Conservation (phyloP, 2,329 filamentous ascomycete genomes). For the Paraphaeosphaeria minitans region DNA sequence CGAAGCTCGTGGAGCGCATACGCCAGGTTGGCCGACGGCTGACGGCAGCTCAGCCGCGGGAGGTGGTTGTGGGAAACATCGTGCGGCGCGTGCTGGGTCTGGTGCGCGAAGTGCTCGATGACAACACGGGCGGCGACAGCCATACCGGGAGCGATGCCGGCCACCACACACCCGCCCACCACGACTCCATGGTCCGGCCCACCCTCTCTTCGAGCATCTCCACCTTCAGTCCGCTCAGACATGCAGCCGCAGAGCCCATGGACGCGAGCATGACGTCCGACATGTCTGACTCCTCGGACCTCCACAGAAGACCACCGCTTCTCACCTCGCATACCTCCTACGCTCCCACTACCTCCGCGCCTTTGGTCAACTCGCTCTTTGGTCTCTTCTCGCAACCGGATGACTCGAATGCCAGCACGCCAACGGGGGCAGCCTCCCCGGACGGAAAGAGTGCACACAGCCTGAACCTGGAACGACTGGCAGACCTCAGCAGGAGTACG, state of each 20-base stretch:
- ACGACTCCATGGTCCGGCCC: slow-evolving; percentile 46
- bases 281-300: slow-evolving; percentile 43
- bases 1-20: slow-evolving; percentile 79
- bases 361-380: slow-evolving; percentile 75
- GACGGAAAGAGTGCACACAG: slow-evolving; percentile 48
- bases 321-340: slow-evolving; percentile 68
- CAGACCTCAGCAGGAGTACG: slow-evolving; percentile 47
- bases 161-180: slow-evolving; percentile 52
- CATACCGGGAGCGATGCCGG: slow-evolving; percentile 64
- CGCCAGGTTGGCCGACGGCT: slow-evolving; percentile 78
- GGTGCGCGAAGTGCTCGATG: slow-evolving; percentile 87
- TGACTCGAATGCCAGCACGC: slow-evolving; percentile 55
- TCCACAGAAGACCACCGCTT: slow-evolving; percentile 62
- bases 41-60: slow-evolving; percentile 81
- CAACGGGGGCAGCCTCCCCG: slow-evolving; percentile 59
- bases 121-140: slow-evolving; percentile 70
- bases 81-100: slow-evolving; percentile 87
- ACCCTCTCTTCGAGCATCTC: slow-evolving; percentile 50
- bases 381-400: slow-evolving; percentile 79
- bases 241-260: slow-evolving; percentile 46
- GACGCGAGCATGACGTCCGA: slow-evolving; percentile 37
- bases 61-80: slow-evolving; percentile 93
- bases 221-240: slow-evolving; percentile 54
- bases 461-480: slow-evolving; percentile 46
- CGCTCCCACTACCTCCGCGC: slow-evolving; percentile 58